These are phyloP conservation scores for Adiantum capillusveneris DNA, from an alignment of 75 land plant genomes.

Conservation along the genomic window DNA sequence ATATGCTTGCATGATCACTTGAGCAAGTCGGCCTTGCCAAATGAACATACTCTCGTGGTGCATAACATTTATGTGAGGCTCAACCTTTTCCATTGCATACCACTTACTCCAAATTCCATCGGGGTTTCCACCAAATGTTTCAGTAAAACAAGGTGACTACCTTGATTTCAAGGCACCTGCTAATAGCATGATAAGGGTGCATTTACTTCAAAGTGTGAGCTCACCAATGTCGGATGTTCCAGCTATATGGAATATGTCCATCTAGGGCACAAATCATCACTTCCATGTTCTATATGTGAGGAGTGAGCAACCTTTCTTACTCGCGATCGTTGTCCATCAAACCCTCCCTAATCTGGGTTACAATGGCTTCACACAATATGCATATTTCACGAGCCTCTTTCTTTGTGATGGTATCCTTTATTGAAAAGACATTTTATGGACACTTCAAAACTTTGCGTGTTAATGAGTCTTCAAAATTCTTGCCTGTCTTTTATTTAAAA, in stretches of 20 bases:
- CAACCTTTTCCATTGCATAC: constrained; percentile 19
- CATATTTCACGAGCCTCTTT: constrained; percentile 87
- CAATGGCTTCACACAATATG: constrained; percentile 60
- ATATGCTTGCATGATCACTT: constrained; percentile 59
- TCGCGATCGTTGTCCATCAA: constrained; percentile 61
- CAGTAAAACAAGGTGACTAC: neutral
- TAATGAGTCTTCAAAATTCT: constrained; percentile 63
- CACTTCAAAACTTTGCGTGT: constrained; percentile 76
- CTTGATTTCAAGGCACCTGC: neutral
- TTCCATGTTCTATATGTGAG: constrained; percentile 30
- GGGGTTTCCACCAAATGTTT: neutral
- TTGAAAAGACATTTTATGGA: constrained; percentile 66
- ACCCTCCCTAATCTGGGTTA: constrained; percentile 86
- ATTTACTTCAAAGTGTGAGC: too few relatives aligned
- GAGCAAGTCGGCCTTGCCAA: constrained; percentile 75
- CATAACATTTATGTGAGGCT: constrained; percentile 55
- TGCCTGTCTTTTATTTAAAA: too few relatives aligned
- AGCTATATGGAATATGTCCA: too few relatives aligned
- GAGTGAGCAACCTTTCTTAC: constrained; percentile 59
- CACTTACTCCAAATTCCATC: constrained; percentile 2
- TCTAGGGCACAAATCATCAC: neutral
- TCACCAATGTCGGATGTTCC: too few relatives aligned
- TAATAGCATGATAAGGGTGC: neutral
- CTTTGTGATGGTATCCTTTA: constrained; percentile 85
- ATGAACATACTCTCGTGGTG: constrained; percentile 59